These are phyloP conservation scores for Nicotiana tomentosiformis DNA, from an alignment of 257 asterid species.

Conservation along the genomic window DNA sequence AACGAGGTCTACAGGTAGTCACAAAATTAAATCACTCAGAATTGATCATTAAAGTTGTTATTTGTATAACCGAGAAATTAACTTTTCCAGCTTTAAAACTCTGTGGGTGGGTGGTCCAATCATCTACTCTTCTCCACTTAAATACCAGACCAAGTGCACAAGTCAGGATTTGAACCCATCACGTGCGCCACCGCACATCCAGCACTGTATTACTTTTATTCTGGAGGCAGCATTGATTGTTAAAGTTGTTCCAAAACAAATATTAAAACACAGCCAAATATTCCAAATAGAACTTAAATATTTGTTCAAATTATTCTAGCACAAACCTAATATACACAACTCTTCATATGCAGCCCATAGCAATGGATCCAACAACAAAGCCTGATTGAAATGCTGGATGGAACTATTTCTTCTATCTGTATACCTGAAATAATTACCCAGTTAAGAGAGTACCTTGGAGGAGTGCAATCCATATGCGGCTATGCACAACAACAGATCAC, in stretches of 20 bases:
- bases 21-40: neutral
- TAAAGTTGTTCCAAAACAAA: neutral
- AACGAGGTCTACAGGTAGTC: neutral
- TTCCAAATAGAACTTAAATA: neutral
- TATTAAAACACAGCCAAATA: neutral
- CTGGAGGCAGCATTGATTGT: neutral
- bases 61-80: neutral
- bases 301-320: neutral
- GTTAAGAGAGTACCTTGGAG: neutral
- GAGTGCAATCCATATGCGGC: neutral
- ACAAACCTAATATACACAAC: slow-evolving; percentile 78
- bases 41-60: neutral
- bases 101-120: neutral
- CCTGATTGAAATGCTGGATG: slow-evolving; percentile 87
- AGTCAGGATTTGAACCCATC: neutral
- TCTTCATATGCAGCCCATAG: slow-evolving; percentile 98
- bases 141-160: neutral
- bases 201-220: neutral
- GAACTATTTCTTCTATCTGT: slow-evolving; percentile 88
- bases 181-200: neutral
- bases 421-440: slow-evolving; percentile 48
- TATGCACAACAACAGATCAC: neutral
- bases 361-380: slow-evolving; percentile 83
- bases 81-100: neutral
- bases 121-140: neutral